phyloP scores from a whole-genome alignment of 2,329 filamentous ascomycete species.

The Leptoxyphium fumago region DNA sequence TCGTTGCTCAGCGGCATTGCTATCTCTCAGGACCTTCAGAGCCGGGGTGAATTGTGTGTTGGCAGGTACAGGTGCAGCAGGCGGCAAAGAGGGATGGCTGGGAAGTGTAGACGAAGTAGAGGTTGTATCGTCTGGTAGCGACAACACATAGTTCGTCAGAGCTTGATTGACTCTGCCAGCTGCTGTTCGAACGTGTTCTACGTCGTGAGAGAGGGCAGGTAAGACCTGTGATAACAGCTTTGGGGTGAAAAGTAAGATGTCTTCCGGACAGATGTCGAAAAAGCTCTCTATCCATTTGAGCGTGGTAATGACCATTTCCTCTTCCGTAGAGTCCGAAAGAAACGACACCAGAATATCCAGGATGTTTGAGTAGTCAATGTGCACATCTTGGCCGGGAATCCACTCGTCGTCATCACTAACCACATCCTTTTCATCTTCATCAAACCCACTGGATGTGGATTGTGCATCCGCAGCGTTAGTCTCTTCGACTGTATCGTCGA shows the following conservation, averaged over 20 bases:
- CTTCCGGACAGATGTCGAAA: conserved; percentile 91
- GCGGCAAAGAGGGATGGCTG: conserved; percentile 1
- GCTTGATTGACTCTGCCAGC: conserved; percentile 81
- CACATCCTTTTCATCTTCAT: conserved; percentile 30
- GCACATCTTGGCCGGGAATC: conserved; percentile 92
- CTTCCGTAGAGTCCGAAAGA: conserved; percentile 69
- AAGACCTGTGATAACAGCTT: conserved; percentile 82
- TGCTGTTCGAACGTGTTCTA: conserved; percentile 76
- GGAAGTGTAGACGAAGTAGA: conserved; percentile 17
- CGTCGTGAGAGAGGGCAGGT: conserved; percentile 82
- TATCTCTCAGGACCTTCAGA: conserved; percentile 3
- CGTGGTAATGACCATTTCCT: conserved; percentile 81
- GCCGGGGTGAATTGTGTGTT: conserved; percentile 1
- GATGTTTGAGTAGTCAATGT: conserved; percentile 84
- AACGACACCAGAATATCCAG: conserved; percentile 83
- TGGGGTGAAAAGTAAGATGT: conserved; percentile 88
- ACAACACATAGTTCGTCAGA: conserved; percentile 87
- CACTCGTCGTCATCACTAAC: conserved; percentile 71
- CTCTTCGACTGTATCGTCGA: conserved; percentile 24
- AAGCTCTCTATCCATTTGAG: conserved; percentile 93
- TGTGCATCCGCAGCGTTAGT: conserved; percentile 21
- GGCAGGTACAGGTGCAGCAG: conserved; percentile 1
- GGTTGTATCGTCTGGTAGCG: conserved; percentile 52
- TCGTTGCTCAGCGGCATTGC: conserved; percentile 7
- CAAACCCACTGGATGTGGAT: conserved; percentile 39